Percentiles rank a stretch among this genome's conserved stretches.
phyloP scores from a whole-genome alignment of 2,329 filamentous ascomycete species.

The Helicocarpus griseus region DNA sequence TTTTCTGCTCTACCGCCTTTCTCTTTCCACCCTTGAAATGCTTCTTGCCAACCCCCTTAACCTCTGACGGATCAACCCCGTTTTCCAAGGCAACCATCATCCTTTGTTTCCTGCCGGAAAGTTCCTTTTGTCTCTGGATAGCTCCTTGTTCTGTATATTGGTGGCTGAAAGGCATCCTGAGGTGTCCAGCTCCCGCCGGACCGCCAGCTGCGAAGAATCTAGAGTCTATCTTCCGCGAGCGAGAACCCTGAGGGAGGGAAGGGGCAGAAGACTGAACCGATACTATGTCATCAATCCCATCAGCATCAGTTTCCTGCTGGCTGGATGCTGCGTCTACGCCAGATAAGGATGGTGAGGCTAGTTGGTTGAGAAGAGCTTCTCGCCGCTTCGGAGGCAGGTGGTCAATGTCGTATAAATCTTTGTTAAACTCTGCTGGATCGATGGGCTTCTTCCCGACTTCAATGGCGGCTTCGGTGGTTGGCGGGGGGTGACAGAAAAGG shows the following conservation, averaged over 20 bases:
- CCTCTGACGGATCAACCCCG: constrained; percentile 71
- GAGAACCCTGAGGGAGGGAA: constrained; percentile 49
- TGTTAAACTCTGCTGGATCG: constrained; percentile 71
- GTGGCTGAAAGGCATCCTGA: constrained; percentile 77
- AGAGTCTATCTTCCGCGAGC: constrained; percentile 70
- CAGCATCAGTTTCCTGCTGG: constrained; percentile 30
- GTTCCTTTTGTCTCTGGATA: constrained; percentile 57
- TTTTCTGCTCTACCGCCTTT: constrained; percentile 21
- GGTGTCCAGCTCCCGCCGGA: constrained; percentile 49
- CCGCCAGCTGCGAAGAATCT: constrained; percentile 71
- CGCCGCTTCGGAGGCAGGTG: constrained; percentile 77
- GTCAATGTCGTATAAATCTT: constrained; percentile 71
- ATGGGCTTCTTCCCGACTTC: constrained; percentile 36
- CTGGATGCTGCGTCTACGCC: constrained; percentile 8
- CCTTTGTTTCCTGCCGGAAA: constrained; percentile 72
- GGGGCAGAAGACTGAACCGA: constrained; percentile 8
- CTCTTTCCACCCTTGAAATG: constrained; percentile 47
- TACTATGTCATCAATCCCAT: constrained; percentile 20
- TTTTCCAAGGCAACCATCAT: constrained; percentile 75
- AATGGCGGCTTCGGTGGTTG: constrained; percentile 40
- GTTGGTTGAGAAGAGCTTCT: constrained; percentile 29
- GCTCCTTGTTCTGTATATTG: constrained; percentile 76
- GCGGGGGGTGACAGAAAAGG: constrained; percentile 82
- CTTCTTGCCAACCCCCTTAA: constrained; percentile 67
- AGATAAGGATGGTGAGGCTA: constrained; percentile 2